Percentiles rank a stretch among this genome's conserved stretches.
Evolutionary conservation across 225 moss, liverwort and hornwort species (phyloP).

Genomic region (Pseudoscleropodium purum): DNA sequence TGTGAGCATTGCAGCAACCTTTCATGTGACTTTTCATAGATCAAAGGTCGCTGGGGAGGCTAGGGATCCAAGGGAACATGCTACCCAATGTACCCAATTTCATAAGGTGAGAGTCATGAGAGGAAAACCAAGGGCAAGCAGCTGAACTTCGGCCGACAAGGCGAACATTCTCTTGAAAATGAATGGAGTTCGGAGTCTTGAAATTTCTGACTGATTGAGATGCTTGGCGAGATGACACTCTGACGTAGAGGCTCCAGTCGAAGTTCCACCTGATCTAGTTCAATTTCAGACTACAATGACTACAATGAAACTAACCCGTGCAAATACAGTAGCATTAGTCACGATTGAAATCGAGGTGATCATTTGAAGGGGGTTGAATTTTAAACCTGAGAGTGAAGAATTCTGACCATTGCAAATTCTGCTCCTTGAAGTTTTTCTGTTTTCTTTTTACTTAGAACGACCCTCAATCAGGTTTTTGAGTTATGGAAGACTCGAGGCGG

Average conservation of each 20-base stretch:
- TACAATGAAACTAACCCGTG: neutral
- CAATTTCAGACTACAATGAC: neutral
- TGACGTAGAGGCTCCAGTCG: neutral
- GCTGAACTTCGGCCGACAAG: neutral
- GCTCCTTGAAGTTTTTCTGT: neutral
- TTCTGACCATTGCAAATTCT: neutral
- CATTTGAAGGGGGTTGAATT: neutral
- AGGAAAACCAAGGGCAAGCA: neutral
- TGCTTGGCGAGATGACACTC: neutral
- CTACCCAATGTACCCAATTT: neutral
- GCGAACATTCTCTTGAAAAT: neutral
- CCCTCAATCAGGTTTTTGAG: neutral
- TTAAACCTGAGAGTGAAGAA: neutral
- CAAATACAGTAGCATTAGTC: neutral
- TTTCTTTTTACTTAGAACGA: neutral
- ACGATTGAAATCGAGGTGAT: neutral
- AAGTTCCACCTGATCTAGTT: neutral
- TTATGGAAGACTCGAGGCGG: neutral
- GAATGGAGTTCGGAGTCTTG: neutral
- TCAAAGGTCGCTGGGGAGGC: neutral
- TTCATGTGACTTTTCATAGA: conserved; percentile 2
- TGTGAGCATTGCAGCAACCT: conserved; percentile 5
- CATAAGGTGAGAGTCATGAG: neutral
- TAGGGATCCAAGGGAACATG: neutral
- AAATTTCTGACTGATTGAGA: neutral